Evolutionary conservation across 306 rosid species (phyloP).

Genomic region (Gynostemma pentaphyllum): DNA sequence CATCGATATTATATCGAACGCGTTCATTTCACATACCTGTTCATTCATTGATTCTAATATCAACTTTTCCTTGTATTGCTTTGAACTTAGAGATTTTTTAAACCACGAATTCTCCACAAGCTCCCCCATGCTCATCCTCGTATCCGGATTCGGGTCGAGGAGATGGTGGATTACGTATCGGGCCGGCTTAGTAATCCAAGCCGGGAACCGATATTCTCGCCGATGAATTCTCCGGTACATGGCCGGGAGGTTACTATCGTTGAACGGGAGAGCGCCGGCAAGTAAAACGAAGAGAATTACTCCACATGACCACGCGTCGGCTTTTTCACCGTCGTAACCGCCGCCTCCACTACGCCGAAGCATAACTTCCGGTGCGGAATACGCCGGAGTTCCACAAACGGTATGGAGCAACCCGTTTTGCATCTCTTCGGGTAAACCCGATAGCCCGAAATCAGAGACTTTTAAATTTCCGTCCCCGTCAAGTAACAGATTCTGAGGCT

Average conservation of each 20-base stretch:
- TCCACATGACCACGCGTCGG: constrained; percentile 93
- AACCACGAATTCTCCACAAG: constrained; percentile 37
- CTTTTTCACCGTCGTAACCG: constrained; percentile 60
- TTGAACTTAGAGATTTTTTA: constrained; percentile 18
- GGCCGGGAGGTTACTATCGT: constrained; percentile 39
- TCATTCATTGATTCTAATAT: constrained; percentile 13
- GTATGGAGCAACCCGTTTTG: constrained; percentile 61
- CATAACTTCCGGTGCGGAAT: constrained; percentile 71
- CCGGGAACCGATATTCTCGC: constrained; percentile 48
- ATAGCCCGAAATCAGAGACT: constrained; percentile 80
- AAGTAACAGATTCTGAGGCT: constrained; percentile 77
- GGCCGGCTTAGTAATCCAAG: constrained; percentile 38
- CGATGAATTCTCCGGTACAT: constrained; percentile 46
- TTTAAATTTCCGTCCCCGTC: constrained; percentile 47
- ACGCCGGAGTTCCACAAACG: constrained; percentile 84
- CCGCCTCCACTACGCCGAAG: constrained; percentile 34
- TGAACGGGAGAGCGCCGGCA: constrained; percentile 55
- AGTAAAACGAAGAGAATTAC: constrained; percentile 61
- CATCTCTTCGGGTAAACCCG: constrained; percentile 60
- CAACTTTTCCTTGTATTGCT: constrained; percentile 3
- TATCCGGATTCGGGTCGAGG: constrained; percentile 66
- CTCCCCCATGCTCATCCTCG: constrained; percentile 33
- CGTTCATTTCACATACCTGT: constrained; percentile 33
- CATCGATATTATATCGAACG: constrained; percentile 73
- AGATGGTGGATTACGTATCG: constrained; percentile 32